Base-by-base conservation (phyloP, 2,329 filamentous ascomycete species). In the Colletotrichum karsti region DNA sequence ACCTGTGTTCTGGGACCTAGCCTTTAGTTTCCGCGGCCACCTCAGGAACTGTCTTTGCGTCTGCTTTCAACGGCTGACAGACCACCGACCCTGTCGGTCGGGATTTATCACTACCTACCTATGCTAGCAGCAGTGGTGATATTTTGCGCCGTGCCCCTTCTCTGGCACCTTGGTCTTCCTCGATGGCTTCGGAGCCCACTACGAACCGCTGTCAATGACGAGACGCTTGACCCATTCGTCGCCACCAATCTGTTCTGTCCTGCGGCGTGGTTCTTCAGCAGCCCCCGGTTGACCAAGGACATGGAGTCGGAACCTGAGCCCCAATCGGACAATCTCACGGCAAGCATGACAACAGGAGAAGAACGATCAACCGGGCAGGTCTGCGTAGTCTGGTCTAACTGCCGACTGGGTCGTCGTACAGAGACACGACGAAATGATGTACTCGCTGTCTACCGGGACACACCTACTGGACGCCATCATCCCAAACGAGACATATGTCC, bases 401-500 rank as follows among this genome's bases (percentile, higher is more conserved):
- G 20, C 62, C 55, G 62, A 59, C 44, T 53, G 28, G 55, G 26
- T 50, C 18, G 35, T 24, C 30, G 24, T 33, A 28, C 41, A 12
- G 44, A 12, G 24, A 50, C 7, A 20, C n/a, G 35, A 22, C 13
- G 42, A 39, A 13, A 24, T 33, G 33, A 51, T 7, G 15, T 33
- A 37, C 4, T 59, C 20, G 7, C 4, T 42, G 9, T 20, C 5
- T 51, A 18, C 28, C 24, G 12, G 24, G 33, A 15, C 7, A 15
- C 7, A 13, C n/a, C n/a, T 18, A 28, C 20, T 35, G 37, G 26
- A 13, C 35, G 33, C 22, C 24, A 10, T 28, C 7, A 51, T n/a
- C 37, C 55, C 46, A 35, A 54, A 53, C 22, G 12, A 33, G 62
- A 37, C 28, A 65, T 53, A 18, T 58, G 10, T 65, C 62, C 55